These are phyloP conservation scores for Podila verticillata DNA, from an alignment of 192 early-diverging fungal species.

Conservation along the genomic window DNA sequence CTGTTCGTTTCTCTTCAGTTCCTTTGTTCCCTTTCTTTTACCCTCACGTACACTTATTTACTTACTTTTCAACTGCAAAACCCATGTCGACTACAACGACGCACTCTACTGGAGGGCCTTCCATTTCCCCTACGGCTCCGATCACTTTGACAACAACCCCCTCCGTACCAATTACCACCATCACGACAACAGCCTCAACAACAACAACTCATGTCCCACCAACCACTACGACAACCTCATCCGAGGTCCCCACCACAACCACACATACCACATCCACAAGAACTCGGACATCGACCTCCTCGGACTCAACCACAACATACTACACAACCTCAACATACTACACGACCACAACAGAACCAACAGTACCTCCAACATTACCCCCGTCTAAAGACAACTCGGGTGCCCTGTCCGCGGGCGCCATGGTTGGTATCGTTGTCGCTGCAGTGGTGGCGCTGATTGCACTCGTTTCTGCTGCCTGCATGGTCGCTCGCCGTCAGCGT, in stretches of 20 bases:
- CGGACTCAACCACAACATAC: neutral
- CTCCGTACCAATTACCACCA: neutral
- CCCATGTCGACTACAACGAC: no score
- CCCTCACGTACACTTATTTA: no score
- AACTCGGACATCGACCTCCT: neutral
- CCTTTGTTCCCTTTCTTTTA: no score
- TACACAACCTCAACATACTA: neutral
- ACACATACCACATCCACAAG: neutral
- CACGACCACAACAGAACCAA: neutral
- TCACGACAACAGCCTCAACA: conserved; percentile 1
- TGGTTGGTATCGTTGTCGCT: conserved; percentile 24
- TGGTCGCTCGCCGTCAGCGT: neutral
- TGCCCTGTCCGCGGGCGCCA: conserved; percentile 9
- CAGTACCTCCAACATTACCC: conserved; percentile 4
- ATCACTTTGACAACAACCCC: neutral
- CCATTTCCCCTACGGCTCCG: no score
- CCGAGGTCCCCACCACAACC: neutral
- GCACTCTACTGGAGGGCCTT: no score
- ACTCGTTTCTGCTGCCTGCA: neutral
- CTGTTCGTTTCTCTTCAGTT: no score
- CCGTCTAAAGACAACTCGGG: neutral
- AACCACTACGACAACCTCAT: neutral
- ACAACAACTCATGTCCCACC: neutral
- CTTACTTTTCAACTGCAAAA: no score
- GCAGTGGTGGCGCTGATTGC: conserved; percentile 6